phyloP scores from a whole-genome alignment of 441 rosid genomes.

The Oxalis stricta region DNA sequence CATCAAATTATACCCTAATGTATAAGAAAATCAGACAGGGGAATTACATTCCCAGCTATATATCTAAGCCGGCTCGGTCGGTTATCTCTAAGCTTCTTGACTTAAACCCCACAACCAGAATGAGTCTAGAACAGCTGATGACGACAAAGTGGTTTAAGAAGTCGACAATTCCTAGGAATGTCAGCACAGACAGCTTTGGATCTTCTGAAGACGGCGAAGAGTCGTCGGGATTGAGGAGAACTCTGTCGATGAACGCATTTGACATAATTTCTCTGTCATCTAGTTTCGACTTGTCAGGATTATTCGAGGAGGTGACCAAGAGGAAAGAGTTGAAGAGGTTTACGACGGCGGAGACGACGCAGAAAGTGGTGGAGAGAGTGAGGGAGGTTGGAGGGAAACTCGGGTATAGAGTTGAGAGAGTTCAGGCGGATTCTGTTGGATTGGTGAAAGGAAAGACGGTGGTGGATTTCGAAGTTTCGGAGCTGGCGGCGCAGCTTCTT shows the following conservation, averaged over 20 bases:
- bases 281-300: constrained; percentile 70
- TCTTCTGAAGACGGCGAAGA: neutral
- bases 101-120: constrained; percentile 57
- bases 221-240: neutral
- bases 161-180: constrained; percentile 10
- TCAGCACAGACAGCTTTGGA: constrained; percentile 1
- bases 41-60: constrained; percentile 41
- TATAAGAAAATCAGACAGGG: constrained; percentile 42
- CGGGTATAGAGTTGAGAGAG: constrained; percentile 52
- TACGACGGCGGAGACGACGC: constrained; percentile 34
- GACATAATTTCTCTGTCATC: constrained; percentile 68
- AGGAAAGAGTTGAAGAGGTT: constrained; percentile 53
- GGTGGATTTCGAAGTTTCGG: constrained; percentile 35
- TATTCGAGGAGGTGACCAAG: constrained; percentile 33
- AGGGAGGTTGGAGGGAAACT: constrained; percentile 44
- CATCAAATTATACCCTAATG: constrained; percentile 34
- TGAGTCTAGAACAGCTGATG: constrained; percentile 38
- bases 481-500: constrained; percentile 32
- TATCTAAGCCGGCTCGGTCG: constrained; percentile 42
- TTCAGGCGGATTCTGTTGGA: constrained; percentile 37
- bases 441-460: constrained; percentile 43
- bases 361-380: constrained; percentile 44
- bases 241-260: constrained; percentile 49
- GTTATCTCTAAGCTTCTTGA: constrained; percentile 50
- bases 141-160: constrained; percentile 46